Evolutionary conservation across 2,329 filamentous ascomycete species (phyloP).

Genomic region (Ascochyta viciae-villosae): DNA sequence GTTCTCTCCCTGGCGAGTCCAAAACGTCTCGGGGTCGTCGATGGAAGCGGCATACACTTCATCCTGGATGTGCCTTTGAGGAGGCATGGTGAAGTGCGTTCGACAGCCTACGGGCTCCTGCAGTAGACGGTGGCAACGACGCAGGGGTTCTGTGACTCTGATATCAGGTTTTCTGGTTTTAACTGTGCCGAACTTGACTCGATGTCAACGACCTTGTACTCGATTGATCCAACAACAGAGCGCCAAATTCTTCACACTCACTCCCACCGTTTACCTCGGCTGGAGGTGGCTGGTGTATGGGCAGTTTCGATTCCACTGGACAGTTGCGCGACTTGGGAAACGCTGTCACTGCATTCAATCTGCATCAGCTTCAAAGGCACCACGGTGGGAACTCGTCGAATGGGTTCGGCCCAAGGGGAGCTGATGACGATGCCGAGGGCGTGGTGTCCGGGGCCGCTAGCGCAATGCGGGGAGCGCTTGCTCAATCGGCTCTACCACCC

Average conservation of each 20-base stretch:
- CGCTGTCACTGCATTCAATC: too few relatives aligned
- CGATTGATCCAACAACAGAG: background rate
- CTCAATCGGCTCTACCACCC: background rate
- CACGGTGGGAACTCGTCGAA: background rate
- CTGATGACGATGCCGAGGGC: conserved; percentile 25
- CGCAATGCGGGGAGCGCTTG: conserved; percentile 24
- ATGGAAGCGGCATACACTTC: conserved; percentile 65
- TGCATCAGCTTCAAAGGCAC: background rate
- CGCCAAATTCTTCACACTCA: background rate
- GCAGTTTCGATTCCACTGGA: background rate
- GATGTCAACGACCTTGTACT: background rate
- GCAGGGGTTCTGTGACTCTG: background rate
- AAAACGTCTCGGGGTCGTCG: conserved; percentile 74
- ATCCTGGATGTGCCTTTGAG: conserved; percentile 53
- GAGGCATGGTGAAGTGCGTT: background rate
- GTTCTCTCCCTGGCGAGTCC: conserved; percentile 74
- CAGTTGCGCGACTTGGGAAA: background rate
- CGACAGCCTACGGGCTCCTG: background rate
- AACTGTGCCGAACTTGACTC: background rate
- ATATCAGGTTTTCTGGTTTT: background rate
- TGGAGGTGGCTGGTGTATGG: background rate
- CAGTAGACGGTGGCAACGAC: background rate
- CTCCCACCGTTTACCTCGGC: conserved; percentile 1
- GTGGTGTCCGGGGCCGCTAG: conserved; percentile 20
- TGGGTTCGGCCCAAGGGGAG: conserved; percentile 20